Conservation (phyloP, 2,329 filamentous ascomycete genomes). For the Cordyceps militaris region DNA sequence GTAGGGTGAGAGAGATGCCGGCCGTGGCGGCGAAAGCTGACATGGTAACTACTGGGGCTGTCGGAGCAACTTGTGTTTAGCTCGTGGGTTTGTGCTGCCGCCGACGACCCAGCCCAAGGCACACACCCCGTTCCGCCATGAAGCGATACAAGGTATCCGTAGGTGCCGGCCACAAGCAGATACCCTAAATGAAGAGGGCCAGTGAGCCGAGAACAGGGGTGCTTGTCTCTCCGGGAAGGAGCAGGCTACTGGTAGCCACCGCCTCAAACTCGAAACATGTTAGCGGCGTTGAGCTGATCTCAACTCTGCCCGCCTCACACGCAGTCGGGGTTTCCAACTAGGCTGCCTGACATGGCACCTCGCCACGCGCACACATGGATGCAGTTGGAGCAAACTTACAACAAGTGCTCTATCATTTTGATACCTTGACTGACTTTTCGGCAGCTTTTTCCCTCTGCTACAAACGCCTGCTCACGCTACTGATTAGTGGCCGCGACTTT, state of each 20-base stretch:
- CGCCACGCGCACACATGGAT: conserved; percentile 1
- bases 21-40: conserved; percentile 7
- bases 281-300: conserved; percentile 11
- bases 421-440: too few relatives aligned
- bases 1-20: not conserved
- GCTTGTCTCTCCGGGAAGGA: not conserved
- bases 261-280: conserved; percentile 12
- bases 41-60: conserved; percentile 8
- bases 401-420: not conserved
- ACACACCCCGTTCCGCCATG: not conserved
- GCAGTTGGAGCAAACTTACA: not conserved
- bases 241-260: not conserved
- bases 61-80: not conserved
- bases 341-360: conserved; percentile 1
- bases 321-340: not conserved
- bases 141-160: conserved; percentile 2
- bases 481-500: not conserved
- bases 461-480: not conserved
- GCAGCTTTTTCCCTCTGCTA: not conserved
- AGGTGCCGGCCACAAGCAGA: not conserved
- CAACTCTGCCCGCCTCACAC: conserved; percentile 6
- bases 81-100: conserved; percentile 4
- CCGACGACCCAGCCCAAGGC: conserved; percentile 4
- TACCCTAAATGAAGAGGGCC: not conserved
- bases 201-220: conserved; percentile 4